Percentiles rank a stretch among this genome's conserved stretches.
phyloP scores from a whole-genome alignment of 2,329 filamentous ascomycete species.

The Aspergillus fructus region DNA sequence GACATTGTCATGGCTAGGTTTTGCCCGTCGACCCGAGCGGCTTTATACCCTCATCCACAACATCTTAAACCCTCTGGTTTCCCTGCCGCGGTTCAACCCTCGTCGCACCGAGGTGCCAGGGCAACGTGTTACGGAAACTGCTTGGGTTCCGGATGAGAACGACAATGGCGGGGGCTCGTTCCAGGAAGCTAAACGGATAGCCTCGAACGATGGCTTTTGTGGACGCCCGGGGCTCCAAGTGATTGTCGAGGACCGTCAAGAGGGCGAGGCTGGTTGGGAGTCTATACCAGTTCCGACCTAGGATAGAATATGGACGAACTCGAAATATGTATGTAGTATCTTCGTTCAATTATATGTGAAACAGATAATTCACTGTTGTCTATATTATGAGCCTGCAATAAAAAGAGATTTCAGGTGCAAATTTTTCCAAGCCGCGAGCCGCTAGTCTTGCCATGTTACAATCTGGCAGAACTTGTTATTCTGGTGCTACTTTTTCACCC shows the following conservation, averaged over 20 bases:
- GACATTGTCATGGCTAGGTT: conserved; percentile 59
- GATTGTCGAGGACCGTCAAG: conserved; percentile 42
- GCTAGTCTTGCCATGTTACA: neutral
- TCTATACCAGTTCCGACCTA: conserved; percentile 38
- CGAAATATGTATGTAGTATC: neutral
- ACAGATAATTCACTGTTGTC: neutral
- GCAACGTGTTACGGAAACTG: conserved; percentile 41
- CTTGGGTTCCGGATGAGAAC: conserved; percentile 40
- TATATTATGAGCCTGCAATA: neutral
- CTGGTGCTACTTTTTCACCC: neutral
- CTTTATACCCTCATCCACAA: conserved; percentile 61
- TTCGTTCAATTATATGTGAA: conserved; percentile 5
- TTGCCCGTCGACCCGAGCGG: conserved; percentile 65
- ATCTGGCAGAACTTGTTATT: neutral
- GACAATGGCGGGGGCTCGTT: conserved; percentile 38
- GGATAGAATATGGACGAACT: neutral
- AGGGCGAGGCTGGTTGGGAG: conserved; percentile 48
- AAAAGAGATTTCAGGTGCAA: neutral
- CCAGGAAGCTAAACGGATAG: conserved; percentile 37
- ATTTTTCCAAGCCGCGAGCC: neutral
- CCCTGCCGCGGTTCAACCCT: conserved; percentile 61
- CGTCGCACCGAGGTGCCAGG: conserved; percentile 61
- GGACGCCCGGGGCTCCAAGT: conserved; percentile 44
- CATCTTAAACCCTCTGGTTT: conserved; percentile 56
- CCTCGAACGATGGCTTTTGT: conserved; percentile 47